phyloP scores from a whole-genome alignment of 768 basidiomycete genomes.

The Russula virescens region DNA sequence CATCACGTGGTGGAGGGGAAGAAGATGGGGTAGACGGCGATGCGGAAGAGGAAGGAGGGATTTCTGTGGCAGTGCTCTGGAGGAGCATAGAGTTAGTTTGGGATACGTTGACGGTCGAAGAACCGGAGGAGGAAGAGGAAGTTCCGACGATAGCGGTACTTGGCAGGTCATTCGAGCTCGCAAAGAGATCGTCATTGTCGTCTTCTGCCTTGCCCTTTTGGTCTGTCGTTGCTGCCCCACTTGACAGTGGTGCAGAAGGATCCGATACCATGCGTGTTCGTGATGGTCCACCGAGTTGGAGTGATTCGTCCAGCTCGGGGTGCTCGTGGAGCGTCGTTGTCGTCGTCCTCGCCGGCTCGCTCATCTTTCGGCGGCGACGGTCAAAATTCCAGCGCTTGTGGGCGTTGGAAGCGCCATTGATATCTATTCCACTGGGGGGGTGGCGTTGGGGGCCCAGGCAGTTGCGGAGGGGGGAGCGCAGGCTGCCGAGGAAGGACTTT shows the following conservation, averaged over 20 bases:
- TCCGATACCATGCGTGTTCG: not conserved
- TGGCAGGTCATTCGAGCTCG: not conserved
- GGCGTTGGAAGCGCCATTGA: not conserved
- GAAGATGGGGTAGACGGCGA: not conserved
- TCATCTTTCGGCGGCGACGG: conserved; percentile 11
- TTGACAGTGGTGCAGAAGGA: not conserved
- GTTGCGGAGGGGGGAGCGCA: conserved; percentile 11
- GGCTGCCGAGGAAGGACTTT: conserved; percentile 15
- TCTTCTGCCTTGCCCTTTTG: conserved; percentile 14
- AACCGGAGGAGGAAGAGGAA: conserved; percentile 13
- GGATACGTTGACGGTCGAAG: conserved; percentile 2
- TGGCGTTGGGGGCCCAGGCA: not conserved
- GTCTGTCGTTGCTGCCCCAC: not conserved
- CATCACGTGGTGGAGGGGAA: conserved; percentile 19
- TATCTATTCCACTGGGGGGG: not conserved
- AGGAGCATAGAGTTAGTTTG: not conserved
- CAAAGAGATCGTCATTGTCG: not conserved
- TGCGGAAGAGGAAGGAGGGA: not conserved
- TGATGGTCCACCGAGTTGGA: conserved; percentile 1
- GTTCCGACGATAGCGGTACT: not conserved
- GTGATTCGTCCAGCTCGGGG: not conserved
- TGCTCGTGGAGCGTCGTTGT: not conserved
- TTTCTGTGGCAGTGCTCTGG: conserved; percentile 4
- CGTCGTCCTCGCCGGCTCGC: not conserved
- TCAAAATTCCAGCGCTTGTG: conserved; percentile 17